Evolutionary conservation across 139 green algal species (phyloP).

Genomic region (Closterium sp.): DNA sequence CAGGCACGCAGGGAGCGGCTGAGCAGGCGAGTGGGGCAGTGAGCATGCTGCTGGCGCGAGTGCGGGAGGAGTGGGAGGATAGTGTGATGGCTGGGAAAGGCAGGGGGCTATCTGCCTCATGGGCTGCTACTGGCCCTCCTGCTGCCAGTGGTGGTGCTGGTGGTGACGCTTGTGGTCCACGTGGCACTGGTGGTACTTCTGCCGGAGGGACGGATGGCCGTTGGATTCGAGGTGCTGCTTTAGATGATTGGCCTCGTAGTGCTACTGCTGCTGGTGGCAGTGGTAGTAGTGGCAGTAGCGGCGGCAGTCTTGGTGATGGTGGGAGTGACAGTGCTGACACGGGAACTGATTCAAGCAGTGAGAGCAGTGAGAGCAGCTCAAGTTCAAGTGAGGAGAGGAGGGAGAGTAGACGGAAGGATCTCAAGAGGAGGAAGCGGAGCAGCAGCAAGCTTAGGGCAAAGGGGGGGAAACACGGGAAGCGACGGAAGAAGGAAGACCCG

Average conservation of each 20-base stretch:
- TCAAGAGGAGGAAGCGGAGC: background rate
- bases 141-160: background rate
- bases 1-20: background rate
- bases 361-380: background rate
- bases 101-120: background rate
- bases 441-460: background rate
- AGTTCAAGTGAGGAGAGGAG: background rate
- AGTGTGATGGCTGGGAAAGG: background rate
- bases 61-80: background rate
- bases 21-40: background rate
- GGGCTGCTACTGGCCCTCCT: background rate
- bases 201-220: background rate
- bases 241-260: background rate
- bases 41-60: background rate
- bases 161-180: background rate
- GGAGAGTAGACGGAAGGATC: background rate
- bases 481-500: background rate
- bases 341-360: background rate
- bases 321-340: background rate
- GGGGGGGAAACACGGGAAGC: background rate
- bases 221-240: background rate
- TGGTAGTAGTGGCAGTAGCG: background rate
- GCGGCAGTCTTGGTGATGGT: background rate
- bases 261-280: background rate
- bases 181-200: background rate